phyloP scores from a whole-genome alignment of 106 monocot species.

The Dendrobium officinale region DNA sequence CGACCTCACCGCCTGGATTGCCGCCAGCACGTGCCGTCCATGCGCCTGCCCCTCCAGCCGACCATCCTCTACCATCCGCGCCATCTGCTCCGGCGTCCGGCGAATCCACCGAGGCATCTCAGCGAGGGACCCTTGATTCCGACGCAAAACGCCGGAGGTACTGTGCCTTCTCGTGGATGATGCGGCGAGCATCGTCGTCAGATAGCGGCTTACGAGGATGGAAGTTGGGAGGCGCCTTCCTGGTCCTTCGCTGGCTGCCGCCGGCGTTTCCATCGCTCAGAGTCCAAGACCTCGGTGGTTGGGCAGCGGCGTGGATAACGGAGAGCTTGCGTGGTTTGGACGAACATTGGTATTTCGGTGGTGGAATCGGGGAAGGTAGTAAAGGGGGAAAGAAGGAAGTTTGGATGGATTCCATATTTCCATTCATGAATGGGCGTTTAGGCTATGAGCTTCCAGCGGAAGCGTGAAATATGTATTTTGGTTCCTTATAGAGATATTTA shows the following conservation, averaged over 20 bases:
- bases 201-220: slow-evolving; percentile 52
- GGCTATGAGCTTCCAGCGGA: too few species aligned
- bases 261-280: slow-evolving; percentile 49
- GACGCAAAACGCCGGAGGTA: slow-evolving; percentile 72
- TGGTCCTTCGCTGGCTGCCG: not conserved
- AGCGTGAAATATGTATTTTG: too few species aligned
- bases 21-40: slow-evolving; percentile 70
- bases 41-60: slow-evolving; percentile 54
- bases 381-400: slow-evolving; percentile 34
- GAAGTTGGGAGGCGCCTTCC: not conserved
- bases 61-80: slow-evolving; percentile 50
- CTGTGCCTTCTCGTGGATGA: slow-evolving; percentile 61
- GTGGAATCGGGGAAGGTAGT: not conserved
- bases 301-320: slow-evolving; percentile 4
- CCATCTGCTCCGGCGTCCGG: slow-evolving; percentile 94
- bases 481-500: too few species aligned
- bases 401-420: slow-evolving; percentile 15
- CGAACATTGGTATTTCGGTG: not conserved
- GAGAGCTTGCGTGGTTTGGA: slow-evolving; percentile 3
- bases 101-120: slow-evolving; percentile 82
- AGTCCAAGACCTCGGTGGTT: slow-evolving; percentile 31
- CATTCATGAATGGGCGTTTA: slow-evolving; percentile 11
- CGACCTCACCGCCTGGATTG: slow-evolving; percentile 47
- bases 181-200: slow-evolving; percentile 76
- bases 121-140: slow-evolving; percentile 75